A percentile compares a stretch with the other conserved stretches of the same genome.
Conservation (phyloP, 2,329 filamentous ascomycete genomes). For the Cytospora piceae region DNA sequence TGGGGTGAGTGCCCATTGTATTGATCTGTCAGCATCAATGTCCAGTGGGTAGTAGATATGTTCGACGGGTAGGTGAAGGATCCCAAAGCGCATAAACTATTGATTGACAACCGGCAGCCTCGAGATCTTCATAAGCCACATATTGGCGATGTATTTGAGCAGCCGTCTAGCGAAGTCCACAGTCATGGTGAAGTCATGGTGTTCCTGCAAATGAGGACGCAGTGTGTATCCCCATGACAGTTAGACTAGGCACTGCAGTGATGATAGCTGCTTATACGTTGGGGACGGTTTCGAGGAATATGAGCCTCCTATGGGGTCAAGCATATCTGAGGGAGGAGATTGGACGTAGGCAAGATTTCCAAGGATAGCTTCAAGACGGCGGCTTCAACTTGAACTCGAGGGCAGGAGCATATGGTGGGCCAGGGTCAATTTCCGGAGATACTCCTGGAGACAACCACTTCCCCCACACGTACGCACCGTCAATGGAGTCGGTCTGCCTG, state of each 20-base stretch:
- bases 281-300: neutral
- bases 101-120: neutral
- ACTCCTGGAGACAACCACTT: neutral
- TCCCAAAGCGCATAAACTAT: neutral
- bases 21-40: neutral
- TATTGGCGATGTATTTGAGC: neutral
- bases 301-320: neutral
- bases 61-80: neutral
- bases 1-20: neutral
- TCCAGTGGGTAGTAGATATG: neutral
- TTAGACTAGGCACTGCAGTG: neutral
- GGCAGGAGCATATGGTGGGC: neutral
- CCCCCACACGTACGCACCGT: neutral
- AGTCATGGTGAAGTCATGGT: neutral
- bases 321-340: neutral
- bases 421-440: neutral
- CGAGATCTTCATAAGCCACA: neutral
- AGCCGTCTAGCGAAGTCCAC: neutral
- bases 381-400: neutral
- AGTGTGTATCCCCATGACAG: neutral
- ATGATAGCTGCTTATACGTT: neutral
- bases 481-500: neutral
- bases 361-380: neutral
- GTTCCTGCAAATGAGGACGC: neutral
- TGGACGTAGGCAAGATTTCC: neutral